phyloP scores from a whole-genome alignment of 2,329 filamentous ascomycete species.

The Colletotrichum musae region DNA sequence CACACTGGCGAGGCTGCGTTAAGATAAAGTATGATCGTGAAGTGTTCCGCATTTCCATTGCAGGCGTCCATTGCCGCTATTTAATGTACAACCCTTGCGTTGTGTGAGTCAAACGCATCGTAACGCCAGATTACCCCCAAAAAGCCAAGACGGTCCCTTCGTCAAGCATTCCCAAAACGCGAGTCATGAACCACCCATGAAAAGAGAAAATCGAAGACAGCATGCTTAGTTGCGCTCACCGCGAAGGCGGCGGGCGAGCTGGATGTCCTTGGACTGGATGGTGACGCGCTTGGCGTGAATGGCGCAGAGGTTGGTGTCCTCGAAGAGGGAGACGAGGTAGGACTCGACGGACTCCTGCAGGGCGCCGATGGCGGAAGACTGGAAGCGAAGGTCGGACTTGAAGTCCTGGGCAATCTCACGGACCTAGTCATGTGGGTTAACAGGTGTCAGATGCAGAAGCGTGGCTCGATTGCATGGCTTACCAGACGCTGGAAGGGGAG shows the following conservation, averaged over 20 bases:
- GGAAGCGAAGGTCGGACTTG: slow-evolving; percentile 96
- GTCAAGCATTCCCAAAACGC: slow-evolving; percentile 56
- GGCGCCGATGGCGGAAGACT: slow-evolving; percentile 96
- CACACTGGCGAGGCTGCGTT: background rate
- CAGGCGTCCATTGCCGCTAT: slow-evolving; percentile 53
- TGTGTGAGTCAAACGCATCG: slow-evolving; percentile 56
- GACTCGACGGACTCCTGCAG: slow-evolving; percentile 99
- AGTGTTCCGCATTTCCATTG: slow-evolving; percentile 53
- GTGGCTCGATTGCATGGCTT: slow-evolving; percentile 49
- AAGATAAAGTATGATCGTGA: slow-evolving; percentile 46
- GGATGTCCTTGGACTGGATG: slow-evolving; percentile 97
- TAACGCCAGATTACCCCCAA: slow-evolving; percentile 62
- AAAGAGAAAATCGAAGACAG: slow-evolving; percentile 45
- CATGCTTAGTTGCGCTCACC: slow-evolving; percentile 86
- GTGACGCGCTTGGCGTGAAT: slow-evolving; percentile 99
- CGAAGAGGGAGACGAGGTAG: slow-evolving; percentile 97
- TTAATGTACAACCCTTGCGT: slow-evolving; percentile 62
- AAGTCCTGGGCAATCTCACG: slow-evolving; percentile 97
- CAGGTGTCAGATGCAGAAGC: background rate
- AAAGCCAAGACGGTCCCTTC: slow-evolving; percentile 48
- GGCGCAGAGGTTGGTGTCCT: slow-evolving; percentile 98
- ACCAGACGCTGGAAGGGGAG: slow-evolving; percentile 97
- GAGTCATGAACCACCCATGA: slow-evolving; percentile 58
- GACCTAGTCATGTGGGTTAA: slow-evolving; percentile 62
- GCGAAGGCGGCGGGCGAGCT: slow-evolving; percentile 94